Percentiles rank a stretch among this genome's conserved stretches.
Evolutionary conservation across 2,329 filamentous ascomycete genomes (phyloP).

Genomic region (Sphaceloma murrayae): DNA sequence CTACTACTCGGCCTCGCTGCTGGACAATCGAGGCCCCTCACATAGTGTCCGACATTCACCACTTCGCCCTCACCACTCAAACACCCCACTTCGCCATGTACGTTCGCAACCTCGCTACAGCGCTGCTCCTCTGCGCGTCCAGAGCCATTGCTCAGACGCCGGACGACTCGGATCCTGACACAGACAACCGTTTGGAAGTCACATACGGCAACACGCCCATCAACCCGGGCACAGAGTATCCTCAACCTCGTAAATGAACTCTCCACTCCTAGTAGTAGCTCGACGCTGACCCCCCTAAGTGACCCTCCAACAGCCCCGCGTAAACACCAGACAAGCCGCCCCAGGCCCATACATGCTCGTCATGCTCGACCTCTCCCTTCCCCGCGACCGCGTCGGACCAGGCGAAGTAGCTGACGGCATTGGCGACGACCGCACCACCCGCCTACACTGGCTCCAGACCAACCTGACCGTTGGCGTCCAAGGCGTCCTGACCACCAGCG

Average conservation of each 20-base stretch:
- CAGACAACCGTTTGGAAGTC: constrained; percentile 7
- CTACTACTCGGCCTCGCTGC: too few species aligned
- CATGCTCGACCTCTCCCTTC: constrained; percentile 23
- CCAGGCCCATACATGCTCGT: constrained; percentile 22
- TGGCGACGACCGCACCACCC: constrained; percentile 24
- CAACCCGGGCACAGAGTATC: constrained; percentile 5
- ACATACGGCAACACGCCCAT: constrained; percentile 13
- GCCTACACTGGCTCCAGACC: constrained; percentile 27
- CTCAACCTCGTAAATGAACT: not conserved
- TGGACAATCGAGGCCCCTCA: too few species aligned
- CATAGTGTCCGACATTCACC: too few species aligned
- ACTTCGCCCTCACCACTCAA: too few species aligned
- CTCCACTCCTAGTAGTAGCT: not conserved
- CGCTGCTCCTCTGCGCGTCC: constrained; percentile 12
- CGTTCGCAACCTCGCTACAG: constrained; percentile 4
- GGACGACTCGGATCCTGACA: constrained; percentile 2
- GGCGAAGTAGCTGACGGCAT: constrained; percentile 21
- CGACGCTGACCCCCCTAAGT: not conserved
- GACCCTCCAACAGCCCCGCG: not conserved
- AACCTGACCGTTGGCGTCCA: constrained; percentile 21
- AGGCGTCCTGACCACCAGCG: constrained; percentile 18
- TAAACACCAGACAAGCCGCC: constrained; percentile 6
- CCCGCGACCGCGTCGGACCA: constrained; percentile 17
- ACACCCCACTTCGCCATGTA: too few species aligned
- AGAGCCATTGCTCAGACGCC: constrained; percentile 7